phyloP scores from a whole-genome alignment of 352 stramenopile genomes.

The Phytophthora boehmeriae region DNA sequence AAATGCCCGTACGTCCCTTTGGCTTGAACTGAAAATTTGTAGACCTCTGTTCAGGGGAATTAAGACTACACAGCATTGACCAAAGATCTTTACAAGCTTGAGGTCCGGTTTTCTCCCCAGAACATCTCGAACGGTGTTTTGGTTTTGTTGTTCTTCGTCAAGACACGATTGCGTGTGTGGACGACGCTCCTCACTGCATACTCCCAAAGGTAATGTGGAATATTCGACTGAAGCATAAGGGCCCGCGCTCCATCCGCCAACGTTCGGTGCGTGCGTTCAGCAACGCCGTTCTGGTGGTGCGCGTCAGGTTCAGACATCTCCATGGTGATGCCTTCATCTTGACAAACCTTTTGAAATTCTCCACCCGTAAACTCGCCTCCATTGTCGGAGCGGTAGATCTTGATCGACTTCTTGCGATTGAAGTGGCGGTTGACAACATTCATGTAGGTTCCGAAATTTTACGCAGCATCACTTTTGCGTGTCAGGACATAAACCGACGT shows the following conservation, averaged over 20 bases:
- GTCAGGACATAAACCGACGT: conserved; percentile 2
- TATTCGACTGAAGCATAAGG: neutral
- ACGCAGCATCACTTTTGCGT: neutral
- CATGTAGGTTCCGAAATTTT: neutral
- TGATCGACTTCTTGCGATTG: neutral
- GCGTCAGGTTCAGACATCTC: conserved; percentile 5
- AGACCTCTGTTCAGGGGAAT: conserved; percentile 7
- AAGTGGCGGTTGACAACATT: conserved; percentile 1
- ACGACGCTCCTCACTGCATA: conserved; percentile 7
- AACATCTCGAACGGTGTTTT: conserved; percentile 8
- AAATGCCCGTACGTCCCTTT: conserved; percentile 8
- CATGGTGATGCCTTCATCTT: neutral
- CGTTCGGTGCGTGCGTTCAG: conserved; percentile 9
- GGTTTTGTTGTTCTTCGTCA: neutral
- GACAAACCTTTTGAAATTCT: conserved; percentile 5
- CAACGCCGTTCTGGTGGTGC: conserved; percentile 9
- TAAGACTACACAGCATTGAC: conserved; percentile 2
- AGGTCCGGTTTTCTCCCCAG: conserved; percentile 11
- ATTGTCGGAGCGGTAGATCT: conserved; percentile 7
- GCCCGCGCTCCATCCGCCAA: neutral
- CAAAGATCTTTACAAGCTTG: neutral
- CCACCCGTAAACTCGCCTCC: conserved; percentile 8
- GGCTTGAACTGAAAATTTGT: conserved; percentile 1
- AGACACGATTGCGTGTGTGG: conserved; percentile 1
- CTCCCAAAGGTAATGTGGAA: conserved; percentile 9